Percentiles rank a stretch among this genome's conserved stretches.
phyloP scores from a whole-genome alignment of 2,329 filamentous ascomycete genomes.

The Fusarium siculi region DNA sequence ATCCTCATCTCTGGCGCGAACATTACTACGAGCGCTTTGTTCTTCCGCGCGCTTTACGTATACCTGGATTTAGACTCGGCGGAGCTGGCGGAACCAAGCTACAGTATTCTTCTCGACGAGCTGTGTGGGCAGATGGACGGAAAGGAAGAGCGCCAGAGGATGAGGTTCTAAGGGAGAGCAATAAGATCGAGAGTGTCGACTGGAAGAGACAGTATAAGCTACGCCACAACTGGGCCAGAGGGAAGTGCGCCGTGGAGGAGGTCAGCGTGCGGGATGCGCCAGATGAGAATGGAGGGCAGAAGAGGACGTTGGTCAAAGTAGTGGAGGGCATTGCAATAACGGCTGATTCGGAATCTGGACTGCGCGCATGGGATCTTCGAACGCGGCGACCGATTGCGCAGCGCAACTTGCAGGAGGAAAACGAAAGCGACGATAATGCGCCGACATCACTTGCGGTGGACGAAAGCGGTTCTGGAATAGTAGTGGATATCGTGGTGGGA shows the following conservation, averaged over 20 bases:
- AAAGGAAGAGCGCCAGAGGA: constrained; percentile 57
- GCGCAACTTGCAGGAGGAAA: constrained; percentile 45
- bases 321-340: constrained; percentile 82
- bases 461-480: constrained; percentile 56
- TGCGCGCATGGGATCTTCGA: constrained; percentile 83
- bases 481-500: constrained; percentile 72
- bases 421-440: constrained; percentile 33
- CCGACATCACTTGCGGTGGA: constrained; percentile 77
- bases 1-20: constrained; percentile 90
- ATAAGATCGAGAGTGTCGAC: constrained; percentile 60
- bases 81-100: constrained; percentile 48
- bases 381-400: constrained; percentile 69
- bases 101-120: constrained; percentile 57
- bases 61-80: constrained; percentile 70
- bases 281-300: constrained; percentile 48
- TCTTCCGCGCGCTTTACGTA: constrained; percentile 78
- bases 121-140: constrained; percentile 59
- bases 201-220: constrained; percentile 93
- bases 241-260: constrained; percentile 82
- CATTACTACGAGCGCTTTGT: constrained; percentile 91
- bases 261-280: constrained; percentile 66
- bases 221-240: constrained; percentile 89
- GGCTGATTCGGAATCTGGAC: constrained; percentile 73
- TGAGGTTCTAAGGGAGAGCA: constrained; percentile 2
- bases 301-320: constrained; percentile 79